Conservation (phyloP, 805 yeast genomes). For the Myxozyma neglecta region DNA sequence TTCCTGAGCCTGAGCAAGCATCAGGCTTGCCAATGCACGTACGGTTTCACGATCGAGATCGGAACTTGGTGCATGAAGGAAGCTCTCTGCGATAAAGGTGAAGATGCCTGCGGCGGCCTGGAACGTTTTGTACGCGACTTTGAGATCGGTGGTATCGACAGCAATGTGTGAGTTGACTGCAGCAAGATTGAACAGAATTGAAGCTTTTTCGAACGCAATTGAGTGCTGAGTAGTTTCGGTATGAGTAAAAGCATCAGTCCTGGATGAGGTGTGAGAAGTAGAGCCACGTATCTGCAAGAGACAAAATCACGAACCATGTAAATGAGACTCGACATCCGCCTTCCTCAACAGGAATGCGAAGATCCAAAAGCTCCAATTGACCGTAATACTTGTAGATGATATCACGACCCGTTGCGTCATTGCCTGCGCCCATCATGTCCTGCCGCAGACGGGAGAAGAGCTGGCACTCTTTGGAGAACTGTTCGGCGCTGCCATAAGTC, state of each 20-base stretch:
- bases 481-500: slow-evolving; percentile 62
- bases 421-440: slow-evolving; percentile 54
- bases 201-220: slow-evolving; percentile 86
- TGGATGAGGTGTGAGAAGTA: neutral
- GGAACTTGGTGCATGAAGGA: slow-evolving; percentile 81
- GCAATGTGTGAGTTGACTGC: slow-evolving; percentile 55
- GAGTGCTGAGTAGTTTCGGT: slow-evolving; percentile 64
- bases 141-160: slow-evolving; percentile 46
- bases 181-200: slow-evolving; percentile 75
- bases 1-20: slow-evolving; percentile 89
- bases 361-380: slow-evolving; percentile 74
- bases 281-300: neutral
- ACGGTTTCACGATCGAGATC: slow-evolving; percentile 74
- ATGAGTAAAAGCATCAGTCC: slow-evolving; percentile 60
- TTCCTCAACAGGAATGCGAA: slow-evolving; percentile 68
- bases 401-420: slow-evolving; percentile 51
- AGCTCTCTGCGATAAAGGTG: slow-evolving; percentile 70
- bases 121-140: slow-evolving; percentile 58
- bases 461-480: slow-evolving; percentile 56
- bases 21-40: slow-evolving; percentile 59
- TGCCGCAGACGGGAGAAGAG: slow-evolving; percentile 59
- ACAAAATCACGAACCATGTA: slow-evolving; percentile 55
- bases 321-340: slow-evolving; percentile 60
- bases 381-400: slow-evolving; percentile 70
- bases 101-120: slow-evolving; percentile 80